Conservation (phyloP, 768 basidiomycete species). For the Thelephora ganbajun region DNA sequence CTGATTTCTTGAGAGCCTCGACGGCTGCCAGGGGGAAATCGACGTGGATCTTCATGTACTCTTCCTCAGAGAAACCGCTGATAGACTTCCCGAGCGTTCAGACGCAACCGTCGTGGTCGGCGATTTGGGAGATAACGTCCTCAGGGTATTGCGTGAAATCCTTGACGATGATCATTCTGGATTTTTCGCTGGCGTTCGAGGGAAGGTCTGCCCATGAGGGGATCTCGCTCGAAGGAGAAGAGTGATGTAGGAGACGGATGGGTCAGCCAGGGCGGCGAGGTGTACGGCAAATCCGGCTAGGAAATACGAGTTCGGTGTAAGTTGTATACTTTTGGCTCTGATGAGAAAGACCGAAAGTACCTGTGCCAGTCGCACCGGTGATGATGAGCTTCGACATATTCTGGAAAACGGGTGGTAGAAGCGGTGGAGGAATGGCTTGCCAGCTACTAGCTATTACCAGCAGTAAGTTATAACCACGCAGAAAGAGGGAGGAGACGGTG, state of each 20-base stretch:
- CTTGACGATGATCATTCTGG: constrained; percentile 17
- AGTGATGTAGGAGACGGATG: constrained; percentile 17
- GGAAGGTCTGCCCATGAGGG: constrained; percentile 19
- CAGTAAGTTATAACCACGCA: too few relatives aligned
- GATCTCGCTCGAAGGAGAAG: constrained; percentile 20
- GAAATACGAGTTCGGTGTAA: background rate
- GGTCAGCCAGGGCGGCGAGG: constrained; percentile 18
- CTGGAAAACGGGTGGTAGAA: too few relatives aligned
- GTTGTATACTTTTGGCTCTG: background rate
- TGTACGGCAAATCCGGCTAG: constrained; percentile 22
- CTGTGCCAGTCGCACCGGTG: constrained; percentile 22
- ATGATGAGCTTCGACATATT: constrained; percentile 12
- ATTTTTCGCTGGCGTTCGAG: constrained; percentile 15
- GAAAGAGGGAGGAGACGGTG: too few relatives aligned
- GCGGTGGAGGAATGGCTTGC: too few relatives aligned
- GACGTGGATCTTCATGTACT: constrained; percentile 21
- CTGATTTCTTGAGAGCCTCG: constrained; percentile 16
- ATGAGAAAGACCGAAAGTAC: constrained; percentile 7
- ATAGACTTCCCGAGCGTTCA: constrained; percentile 22
- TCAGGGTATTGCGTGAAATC: constrained; percentile 21
- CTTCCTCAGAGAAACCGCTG: constrained; percentile 17
- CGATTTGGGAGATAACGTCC: constrained; percentile 16
- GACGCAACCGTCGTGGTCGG: constrained; percentile 20
- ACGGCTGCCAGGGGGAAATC: constrained; percentile 20
- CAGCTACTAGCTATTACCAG: too few relatives aligned